These are phyloP conservation scores for Cenchrus fungigraminus DNA, from an alignment of 176 grass and related monocot species.

Conservation along the genomic window DNA sequence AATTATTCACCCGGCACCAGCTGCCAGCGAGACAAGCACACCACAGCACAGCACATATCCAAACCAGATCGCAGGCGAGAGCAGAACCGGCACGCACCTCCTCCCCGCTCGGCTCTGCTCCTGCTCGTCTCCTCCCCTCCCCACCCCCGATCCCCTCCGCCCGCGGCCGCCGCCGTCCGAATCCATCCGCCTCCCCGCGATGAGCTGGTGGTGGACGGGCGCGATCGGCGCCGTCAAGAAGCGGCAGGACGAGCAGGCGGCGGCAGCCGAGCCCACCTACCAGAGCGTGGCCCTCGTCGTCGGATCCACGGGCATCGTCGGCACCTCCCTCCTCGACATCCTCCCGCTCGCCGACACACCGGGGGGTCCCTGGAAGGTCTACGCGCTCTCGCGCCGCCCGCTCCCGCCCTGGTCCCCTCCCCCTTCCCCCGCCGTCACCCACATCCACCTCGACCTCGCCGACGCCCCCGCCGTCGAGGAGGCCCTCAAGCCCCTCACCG, in stretches of 20 bases:
- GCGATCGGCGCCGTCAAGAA: slow-evolving; percentile 80
- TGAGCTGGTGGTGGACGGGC: slow-evolving; percentile 96
- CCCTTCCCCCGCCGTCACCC: slow-evolving; percentile 35
- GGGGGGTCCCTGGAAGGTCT: slow-evolving; percentile 84
- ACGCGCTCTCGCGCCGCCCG: slow-evolving; percentile 67
- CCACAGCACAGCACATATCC: not conserved
- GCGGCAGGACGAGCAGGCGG: slow-evolving; percentile 59
- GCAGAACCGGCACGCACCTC: not conserved
- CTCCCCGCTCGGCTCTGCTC: too few relatives aligned
- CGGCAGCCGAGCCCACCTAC: slow-evolving; percentile 37
- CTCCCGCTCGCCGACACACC: slow-evolving; percentile 81
- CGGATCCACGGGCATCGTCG: slow-evolving; percentile 75
- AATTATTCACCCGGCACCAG: not conserved
- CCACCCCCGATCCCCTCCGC: not conserved
- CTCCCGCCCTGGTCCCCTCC: slow-evolving; percentile 62
- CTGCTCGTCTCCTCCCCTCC: too few relatives aligned
- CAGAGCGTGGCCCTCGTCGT: slow-evolving; percentile 73
- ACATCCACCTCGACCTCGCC: slow-evolving; percentile 62
- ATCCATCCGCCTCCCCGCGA: not conserved
- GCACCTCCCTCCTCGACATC: slow-evolving; percentile 77
- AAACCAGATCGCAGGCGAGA: not conserved
- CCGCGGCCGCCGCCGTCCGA: not conserved
- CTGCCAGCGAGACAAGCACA: not conserved
- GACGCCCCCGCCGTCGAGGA: slow-evolving; percentile 47
- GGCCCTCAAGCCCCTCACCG: slow-evolving; percentile 50